Conservation (phyloP, 176 grass and related monocot genomes). For the Metroxylon sagu region DNA sequence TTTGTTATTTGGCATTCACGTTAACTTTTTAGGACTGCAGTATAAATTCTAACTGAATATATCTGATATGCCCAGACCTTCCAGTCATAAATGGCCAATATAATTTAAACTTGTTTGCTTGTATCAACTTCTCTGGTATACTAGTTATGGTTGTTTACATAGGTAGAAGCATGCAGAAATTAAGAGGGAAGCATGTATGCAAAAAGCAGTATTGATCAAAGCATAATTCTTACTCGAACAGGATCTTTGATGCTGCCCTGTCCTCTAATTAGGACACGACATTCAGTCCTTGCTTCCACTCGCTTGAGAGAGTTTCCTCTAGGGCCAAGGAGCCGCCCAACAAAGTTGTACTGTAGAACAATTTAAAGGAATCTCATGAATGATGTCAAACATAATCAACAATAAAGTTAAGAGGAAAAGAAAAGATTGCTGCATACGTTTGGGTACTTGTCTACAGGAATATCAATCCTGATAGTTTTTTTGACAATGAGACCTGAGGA, state of each 20-base stretch:
- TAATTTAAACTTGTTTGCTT: too few relatives aligned
- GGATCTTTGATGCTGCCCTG: slow-evolving; percentile 15
- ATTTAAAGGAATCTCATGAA: not conserved
- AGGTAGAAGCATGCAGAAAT: not conserved
- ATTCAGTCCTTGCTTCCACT: slow-evolving; percentile 11
- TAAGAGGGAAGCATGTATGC: not conserved
- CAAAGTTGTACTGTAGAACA: slow-evolving; percentile 20
- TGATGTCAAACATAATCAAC: not conserved
- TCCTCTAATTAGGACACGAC: slow-evolving; percentile 14
- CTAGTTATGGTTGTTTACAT: not conserved
- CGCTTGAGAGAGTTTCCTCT: slow-evolving; percentile 19
- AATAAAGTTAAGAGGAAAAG: not conserved
- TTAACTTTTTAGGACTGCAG: too few relatives aligned
- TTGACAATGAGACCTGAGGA: slow-evolving; percentile 6
- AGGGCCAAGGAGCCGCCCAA: slow-evolving; percentile 14
- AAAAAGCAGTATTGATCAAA: not conserved
- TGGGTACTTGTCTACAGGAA: slow-evolving; percentile 7
- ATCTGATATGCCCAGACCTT: too few relatives aligned
- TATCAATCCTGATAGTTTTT: slow-evolving; percentile 14
- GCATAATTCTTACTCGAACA: not conserved
- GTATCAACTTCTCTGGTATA: too few relatives aligned
- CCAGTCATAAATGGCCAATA: too few relatives aligned
- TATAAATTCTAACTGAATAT: too few relatives aligned
- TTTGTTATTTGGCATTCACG: too few relatives aligned
- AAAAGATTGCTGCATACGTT: not conserved